A percentile compares a stretch with the other conserved stretches of the same genome.
These are phyloP conservation scores for Daphne laureola DNA, from an alignment of 441 rosid genomes.

Conservation along the genomic window DNA sequence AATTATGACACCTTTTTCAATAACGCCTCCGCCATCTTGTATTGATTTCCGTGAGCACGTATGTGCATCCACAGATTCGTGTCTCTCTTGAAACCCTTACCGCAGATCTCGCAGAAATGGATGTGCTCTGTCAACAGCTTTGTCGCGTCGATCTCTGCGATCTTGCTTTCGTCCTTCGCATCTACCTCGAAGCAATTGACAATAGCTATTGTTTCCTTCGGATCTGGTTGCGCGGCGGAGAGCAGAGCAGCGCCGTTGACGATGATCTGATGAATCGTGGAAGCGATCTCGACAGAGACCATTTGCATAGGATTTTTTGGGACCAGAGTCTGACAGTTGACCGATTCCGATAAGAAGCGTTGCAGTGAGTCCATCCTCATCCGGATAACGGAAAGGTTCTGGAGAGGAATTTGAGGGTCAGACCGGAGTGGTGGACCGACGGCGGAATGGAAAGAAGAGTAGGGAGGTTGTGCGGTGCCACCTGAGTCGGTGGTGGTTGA, in stretches of 20 bases:
- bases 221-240: slow-evolving; percentile 21
- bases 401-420: slow-evolving; percentile 30
- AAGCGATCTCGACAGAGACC: slow-evolving; percentile 49
- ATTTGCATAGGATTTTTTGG: slow-evolving; percentile 36
- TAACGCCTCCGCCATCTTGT: slow-evolving; percentile 49
- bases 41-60: slow-evolving; percentile 68
- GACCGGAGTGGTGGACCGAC: slow-evolving; percentile 7
- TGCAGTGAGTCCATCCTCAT: slow-evolving; percentile 53
- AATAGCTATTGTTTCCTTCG: neutral
- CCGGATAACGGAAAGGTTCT: slow-evolving; percentile 35
- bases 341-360: slow-evolving; percentile 38
- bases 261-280: slow-evolving; percentile 54
- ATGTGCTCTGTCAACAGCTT: slow-evolving; percentile 54
- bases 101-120: slow-evolving; percentile 63
- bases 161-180: slow-evolving; percentile 22
- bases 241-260: slow-evolving; percentile 58
- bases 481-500: too few species aligned
- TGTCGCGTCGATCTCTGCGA: slow-evolving; percentile 51
- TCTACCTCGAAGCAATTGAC: slow-evolving; percentile 6
- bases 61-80: slow-evolving; percentile 73
- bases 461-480: too few species aligned
- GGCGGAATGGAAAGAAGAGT: too few species aligned
- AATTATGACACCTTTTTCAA: slow-evolving; percentile 20
- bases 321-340: slow-evolving; percentile 33
- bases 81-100: slow-evolving; percentile 70